These are phyloP conservation scores for Puccinia coronata DNA, from an alignment of 1,284 basidiomycete genomes.

Conservation along the genomic window DNA sequence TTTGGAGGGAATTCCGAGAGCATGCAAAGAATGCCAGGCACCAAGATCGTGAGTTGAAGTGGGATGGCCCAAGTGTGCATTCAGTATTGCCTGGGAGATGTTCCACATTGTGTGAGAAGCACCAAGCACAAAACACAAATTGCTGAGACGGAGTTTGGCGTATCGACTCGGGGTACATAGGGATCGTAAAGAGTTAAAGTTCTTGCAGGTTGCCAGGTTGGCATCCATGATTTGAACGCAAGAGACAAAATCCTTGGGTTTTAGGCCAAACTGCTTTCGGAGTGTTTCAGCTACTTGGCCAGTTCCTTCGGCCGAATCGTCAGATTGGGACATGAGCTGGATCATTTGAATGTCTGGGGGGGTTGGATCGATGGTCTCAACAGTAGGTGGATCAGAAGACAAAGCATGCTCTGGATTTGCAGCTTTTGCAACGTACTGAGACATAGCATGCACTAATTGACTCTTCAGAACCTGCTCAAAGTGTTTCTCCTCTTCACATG, in stretches of 20 bases:
- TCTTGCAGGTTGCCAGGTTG: neutral
- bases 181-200: neutral
- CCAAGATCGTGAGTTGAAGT: neutral
- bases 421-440: neutral
- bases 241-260: neutral
- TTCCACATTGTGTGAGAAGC: neutral
- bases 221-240: neutral
- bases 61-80: neutral
- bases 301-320: conserved; percentile 1
- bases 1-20: neutral
- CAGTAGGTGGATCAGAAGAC: neutral
- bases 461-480: neutral
- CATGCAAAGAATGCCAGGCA: conserved; percentile 2
- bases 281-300: neutral
- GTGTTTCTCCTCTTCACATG: neutral
- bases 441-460: neutral
- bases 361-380: neutral
- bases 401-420: neutral
- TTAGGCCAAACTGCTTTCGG: neutral
- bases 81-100: neutral
- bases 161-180: neutral
- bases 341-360: neutral
- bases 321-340: conserved; percentile 8
- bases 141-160: neutral
- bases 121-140: neutral